Conservation (phyloP, 208 protist species). For the Leishmania tarentolae region DNA sequence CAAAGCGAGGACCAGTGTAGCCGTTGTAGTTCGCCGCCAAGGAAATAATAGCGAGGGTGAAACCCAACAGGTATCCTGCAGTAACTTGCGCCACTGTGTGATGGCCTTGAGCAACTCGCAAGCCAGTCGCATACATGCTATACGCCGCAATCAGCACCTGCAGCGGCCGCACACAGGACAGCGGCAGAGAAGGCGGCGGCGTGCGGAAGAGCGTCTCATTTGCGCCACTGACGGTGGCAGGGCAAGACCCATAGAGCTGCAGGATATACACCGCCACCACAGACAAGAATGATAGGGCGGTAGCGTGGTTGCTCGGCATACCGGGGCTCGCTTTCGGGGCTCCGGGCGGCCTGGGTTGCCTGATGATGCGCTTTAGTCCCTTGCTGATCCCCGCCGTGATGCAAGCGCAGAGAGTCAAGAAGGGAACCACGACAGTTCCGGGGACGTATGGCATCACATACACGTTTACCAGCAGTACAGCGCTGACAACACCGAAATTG, state of each 20-base stretch:
- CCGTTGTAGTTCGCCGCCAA: conserved; percentile 38
- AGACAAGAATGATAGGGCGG: conserved; percentile 44
- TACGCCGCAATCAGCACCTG: conserved; percentile 36
- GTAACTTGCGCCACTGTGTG: conserved; percentile 58
- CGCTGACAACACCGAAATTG: conserved; percentile 34
- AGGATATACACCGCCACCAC: conserved; percentile 33
- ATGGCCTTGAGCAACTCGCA: conserved; percentile 48
- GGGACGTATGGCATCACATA: conserved; percentile 31
- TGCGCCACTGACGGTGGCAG: background rate
- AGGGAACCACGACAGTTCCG: conserved; percentile 40
- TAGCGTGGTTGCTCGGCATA: conserved; percentile 79
- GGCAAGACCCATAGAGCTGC: conserved; percentile 8
- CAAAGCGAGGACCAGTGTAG: conserved; percentile 25
- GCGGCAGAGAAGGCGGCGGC: conserved; percentile 5
- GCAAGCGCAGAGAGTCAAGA: conserved; percentile 44
- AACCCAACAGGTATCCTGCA: conserved; percentile 44
- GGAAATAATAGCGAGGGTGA: conserved; percentile 13
- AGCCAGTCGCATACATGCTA: conserved; percentile 34
- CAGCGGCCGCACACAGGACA: conserved; percentile 10
- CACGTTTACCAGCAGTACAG: conserved; percentile 42
- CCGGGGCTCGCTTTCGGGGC: conserved; percentile 55
- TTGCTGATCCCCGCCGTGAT: conserved; percentile 45
- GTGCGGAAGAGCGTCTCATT: background rate
- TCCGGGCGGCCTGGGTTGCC: conserved; percentile 48
- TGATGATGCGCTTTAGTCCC: conserved; percentile 52